Base-by-base conservation (phyloP, 2,329 filamentous ascomycete species). In the Aspergillus hiratsukae region DNA sequence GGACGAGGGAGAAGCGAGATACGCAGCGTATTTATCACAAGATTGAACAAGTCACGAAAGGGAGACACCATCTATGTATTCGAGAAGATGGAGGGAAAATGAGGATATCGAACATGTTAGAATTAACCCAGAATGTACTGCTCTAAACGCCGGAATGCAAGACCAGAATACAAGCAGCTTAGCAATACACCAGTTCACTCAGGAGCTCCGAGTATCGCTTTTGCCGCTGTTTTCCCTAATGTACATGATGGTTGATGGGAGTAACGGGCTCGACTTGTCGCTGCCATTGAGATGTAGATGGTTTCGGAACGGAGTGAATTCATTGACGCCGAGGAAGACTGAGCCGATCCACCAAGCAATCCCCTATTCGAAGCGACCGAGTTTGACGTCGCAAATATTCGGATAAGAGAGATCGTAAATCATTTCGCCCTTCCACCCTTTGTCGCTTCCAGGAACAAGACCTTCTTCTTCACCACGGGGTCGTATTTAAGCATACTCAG, bases 401-500 rank as follows among this genome's bases (percentile, higher is more conserved):
- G n/a, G 9, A 45, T 45, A 19, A 43, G 43, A 35, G 14, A 35
- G 19, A 49, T 51, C 19, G 17, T 17, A 23, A 51, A 55, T 68
- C 67, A 76, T 67, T 72, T 73, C 48, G 66, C 65, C 76, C 83
- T 86, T 55, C 82, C 82, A 73, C 87, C 88, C 72, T 91, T 88
- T 73, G 96, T 97, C 71, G 90, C 86, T 74, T 99, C 94, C 56
- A 97, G 83, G 77, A 99, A 99, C 29, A 99, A 82, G 31, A 99
- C 94, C 78, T 96, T 89, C 80, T 93, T 91, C 75, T 91, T 89
- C 54, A 99, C 94, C 63, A 99, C 92, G 45, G 94, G 94, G 73
- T 99, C 94, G 77, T 99, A 99, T 81, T 99, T 99, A 67, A 99
- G 80, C 91, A 99, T 94, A 79, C 91, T 95, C 77, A 99, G 84